phyloP scores from a whole-genome alignment of 1,284 basidiomycete genomes.

The Melanopsichium pennsylvanicum region DNA sequence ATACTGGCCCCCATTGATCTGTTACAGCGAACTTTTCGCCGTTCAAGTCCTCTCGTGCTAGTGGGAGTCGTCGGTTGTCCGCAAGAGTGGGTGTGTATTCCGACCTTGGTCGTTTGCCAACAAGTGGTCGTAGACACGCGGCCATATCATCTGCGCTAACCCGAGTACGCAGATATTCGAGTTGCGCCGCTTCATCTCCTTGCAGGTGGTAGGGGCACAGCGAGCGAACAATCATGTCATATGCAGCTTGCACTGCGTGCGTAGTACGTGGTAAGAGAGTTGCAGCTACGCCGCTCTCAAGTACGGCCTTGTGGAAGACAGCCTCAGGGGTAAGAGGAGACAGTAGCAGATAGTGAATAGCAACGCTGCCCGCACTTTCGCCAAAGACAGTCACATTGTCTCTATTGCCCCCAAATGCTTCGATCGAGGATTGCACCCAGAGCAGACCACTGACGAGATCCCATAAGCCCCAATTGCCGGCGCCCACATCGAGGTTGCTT shows the following conservation, averaged over 20 bases:
- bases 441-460: constrained; percentile 72
- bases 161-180: constrained; percentile 26
- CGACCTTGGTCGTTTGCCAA: constrained; percentile 36
- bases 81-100: constrained; percentile 22
- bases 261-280: constrained; percentile 40
- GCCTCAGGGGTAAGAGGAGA: constrained; percentile 16
- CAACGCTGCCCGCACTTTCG: constrained; percentile 53
- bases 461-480: constrained; percentile 71
- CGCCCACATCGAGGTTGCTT: not conserved
- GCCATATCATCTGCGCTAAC: constrained; percentile 34
- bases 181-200: constrained; percentile 23
- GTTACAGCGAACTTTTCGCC: constrained; percentile 9
- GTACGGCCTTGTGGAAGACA: constrained; percentile 42
- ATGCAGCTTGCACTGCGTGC: constrained; percentile 39
- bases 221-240: constrained; percentile 19
- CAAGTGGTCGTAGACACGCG: constrained; percentile 12
- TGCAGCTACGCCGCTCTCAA: constrained; percentile 38
- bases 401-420: constrained; percentile 74
- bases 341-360: constrained; percentile 44
- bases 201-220: constrained; percentile 22
- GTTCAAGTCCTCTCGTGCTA: constrained; percentile 16
- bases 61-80: constrained; percentile 6
- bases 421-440: constrained; percentile 74
- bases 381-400: constrained; percentile 67
- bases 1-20: constrained; percentile 45